Conservation (phyloP, 176 grass and related monocot genomes). For the Carex myosuroides region DNA sequence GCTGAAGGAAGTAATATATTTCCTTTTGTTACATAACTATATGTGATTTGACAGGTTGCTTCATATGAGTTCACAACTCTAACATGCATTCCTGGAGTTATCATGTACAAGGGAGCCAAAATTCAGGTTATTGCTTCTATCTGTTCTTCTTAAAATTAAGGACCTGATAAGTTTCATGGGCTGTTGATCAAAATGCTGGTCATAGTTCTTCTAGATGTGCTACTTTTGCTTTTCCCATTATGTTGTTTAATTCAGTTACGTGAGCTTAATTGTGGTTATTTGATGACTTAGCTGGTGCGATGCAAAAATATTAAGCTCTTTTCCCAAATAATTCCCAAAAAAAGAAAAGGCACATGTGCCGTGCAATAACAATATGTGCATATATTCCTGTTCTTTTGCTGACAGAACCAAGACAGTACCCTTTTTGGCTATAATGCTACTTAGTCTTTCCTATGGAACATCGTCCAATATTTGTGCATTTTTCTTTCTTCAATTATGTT, state of each 20-base stretch:
- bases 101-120: constrained; percentile 86
- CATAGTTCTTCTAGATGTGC: background rate
- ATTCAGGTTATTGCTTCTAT: constrained; percentile 51
- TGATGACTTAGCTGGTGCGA: background rate
- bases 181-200: background rate
- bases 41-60: constrained; percentile 58
- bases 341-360: too few relatives aligned
- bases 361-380: background rate
- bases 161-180: background rate
- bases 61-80: constrained; percentile 94
- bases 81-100: constrained; percentile 95
- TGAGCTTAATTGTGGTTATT: background rate
- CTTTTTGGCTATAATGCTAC: background rate
- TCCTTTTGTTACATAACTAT: background rate
- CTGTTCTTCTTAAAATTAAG: background rate
- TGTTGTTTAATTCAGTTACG: background rate
- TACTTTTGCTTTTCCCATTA: background rate
- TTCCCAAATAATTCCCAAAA: background rate
- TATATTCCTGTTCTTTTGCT: background rate
- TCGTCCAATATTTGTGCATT: background rate
- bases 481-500: background rate
- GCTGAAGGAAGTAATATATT: background rate
- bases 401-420: background rate
- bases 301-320: background rate
- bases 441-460: background rate